Evolutionary conservation across 345 rosid species (phyloP), one percentile per base, ranked within the genome.

Genomic region (Moringa oleifera): DNA sequence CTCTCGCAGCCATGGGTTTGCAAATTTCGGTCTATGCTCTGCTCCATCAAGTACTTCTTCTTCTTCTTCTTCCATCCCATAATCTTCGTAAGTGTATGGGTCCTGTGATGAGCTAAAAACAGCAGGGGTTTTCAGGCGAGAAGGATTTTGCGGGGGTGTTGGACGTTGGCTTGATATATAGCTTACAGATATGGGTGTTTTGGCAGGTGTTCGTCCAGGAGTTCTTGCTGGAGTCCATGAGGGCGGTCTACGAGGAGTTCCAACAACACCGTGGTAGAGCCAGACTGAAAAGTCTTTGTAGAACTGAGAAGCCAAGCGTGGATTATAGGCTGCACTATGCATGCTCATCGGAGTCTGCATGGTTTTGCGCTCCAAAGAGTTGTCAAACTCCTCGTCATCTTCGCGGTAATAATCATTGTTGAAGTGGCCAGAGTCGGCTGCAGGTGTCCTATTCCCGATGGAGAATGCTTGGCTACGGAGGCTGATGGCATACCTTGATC

Each of bases 1-100:
- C 68, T 83, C 92, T 0, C 92, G 79, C 51, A 71, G 63, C 89
- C 89, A 81, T 25, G 87, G 89, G 56, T 83, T 86, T 13, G 89
- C 85, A 24, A 81, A 86, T 71, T 83, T 81, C 13, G 77, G 74
- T 13, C 85, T 75, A 3, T 78, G 81, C 0, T 58, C 41, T 24
- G 79, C 79, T 54, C 70, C 82, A n/a, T 86, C 84, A 0, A 81
- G 77, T 31, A 75, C 72, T 63, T 70, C 74, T 57, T 64, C 79
- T 45, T 81, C 76, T 41, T 7, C 17, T 15, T 41, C 47, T 7
- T 41, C 47, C 12, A 41, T 28, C 33, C 8, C 33, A 0, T 68
- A 61, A 52, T 76, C 80, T 55, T 74, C 85, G 20, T 57, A 76
- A 68, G 70, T 25, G 17, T 66, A 71, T 18, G 72, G 67, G 21